phyloP scores from a whole-genome alignment of 768 basidiomycete genomes.

The Tricholomella constricta region DNA sequence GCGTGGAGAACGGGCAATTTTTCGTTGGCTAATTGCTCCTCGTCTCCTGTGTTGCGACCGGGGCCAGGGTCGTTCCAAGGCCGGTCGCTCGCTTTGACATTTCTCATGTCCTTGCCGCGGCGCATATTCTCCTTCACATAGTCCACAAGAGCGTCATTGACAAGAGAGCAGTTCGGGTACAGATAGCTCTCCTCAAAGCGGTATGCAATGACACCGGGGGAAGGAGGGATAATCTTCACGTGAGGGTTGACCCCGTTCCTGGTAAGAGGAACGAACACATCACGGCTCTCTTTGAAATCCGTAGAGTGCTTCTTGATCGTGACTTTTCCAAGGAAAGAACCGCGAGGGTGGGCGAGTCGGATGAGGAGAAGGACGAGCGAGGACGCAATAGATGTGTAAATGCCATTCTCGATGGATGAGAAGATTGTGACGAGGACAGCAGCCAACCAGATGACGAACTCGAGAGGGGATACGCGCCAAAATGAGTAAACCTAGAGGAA shows the following conservation, averaged over 20 bases:
- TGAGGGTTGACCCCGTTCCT: slow-evolving; percentile 64
- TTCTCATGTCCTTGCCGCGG: slow-evolving; percentile 71
- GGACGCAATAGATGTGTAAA: slow-evolving; percentile 82
- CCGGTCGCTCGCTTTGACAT: slow-evolving; percentile 69
- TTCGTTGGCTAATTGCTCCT: slow-evolving; percentile 51
- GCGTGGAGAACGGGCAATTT: slow-evolving; percentile 74
- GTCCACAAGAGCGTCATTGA: slow-evolving; percentile 76
- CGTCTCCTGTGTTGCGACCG: slow-evolving; percentile 41
- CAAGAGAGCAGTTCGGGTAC: slow-evolving; percentile 73
- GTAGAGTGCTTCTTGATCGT: slow-evolving; percentile 48
- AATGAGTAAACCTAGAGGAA: slow-evolving; percentile 69
- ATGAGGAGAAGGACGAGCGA: slow-evolving; percentile 81
- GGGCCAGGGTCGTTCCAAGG: slow-evolving; percentile 96
- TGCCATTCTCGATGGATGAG: slow-evolving; percentile 91
- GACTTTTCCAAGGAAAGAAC: slow-evolving; percentile 88
- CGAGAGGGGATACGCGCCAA: slow-evolving; percentile 94
- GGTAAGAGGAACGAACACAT: slow-evolving; percentile 82
- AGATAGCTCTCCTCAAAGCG: slow-evolving; percentile 90
- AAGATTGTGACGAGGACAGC: slow-evolving; percentile 91
- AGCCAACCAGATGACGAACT: slow-evolving; percentile 86
- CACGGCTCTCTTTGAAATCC: slow-evolving; percentile 49
- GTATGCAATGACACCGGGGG: slow-evolving; percentile 88
- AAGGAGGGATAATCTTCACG: slow-evolving; percentile 73
- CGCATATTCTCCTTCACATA: slow-evolving; percentile 78
- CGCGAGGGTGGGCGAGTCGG: slow-evolving; percentile 85